phyloP scores from a whole-genome alignment of 2,329 filamentous ascomycete species.

The Pestalotiopsis sp. region DNA sequence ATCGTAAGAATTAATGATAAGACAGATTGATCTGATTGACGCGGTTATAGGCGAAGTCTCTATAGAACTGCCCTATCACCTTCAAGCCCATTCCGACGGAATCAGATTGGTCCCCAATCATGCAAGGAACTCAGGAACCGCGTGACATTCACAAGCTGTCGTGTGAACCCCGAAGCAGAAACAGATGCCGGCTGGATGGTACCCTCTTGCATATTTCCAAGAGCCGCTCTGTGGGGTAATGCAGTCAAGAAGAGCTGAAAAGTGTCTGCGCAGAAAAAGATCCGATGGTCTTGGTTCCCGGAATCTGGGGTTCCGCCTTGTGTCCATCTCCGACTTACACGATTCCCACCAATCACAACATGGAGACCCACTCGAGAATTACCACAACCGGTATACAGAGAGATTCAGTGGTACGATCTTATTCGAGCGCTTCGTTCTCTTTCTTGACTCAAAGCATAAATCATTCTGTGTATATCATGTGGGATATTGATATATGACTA shows the following conservation, averaged over 20 bases:
- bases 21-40: background rate
- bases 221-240: background rate
- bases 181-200: background rate
- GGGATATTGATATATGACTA: background rate
- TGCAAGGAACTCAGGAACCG: background rate
- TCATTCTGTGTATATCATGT: background rate
- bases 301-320: constrained; percentile 9
- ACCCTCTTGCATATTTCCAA: background rate
- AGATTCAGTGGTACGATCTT: background rate
- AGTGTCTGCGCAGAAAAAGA: background rate
- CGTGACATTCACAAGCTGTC: background rate
- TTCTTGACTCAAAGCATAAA: background rate
- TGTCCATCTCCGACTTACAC: background rate
- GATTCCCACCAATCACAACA: constrained; percentile 6
- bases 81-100: background rate
- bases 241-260: background rate
- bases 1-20: too few relatives aligned
- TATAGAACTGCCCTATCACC: background rate
- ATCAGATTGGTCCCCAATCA: background rate
- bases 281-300: background rate
- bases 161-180: background rate
- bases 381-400: background rate
- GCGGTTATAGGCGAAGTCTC: background rate
- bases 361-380: background rate
- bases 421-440: constrained; percentile 6